These are phyloP conservation scores for Ogataea methylovora DNA, from an alignment of 805 yeast species.

Conservation along the genomic window DNA sequence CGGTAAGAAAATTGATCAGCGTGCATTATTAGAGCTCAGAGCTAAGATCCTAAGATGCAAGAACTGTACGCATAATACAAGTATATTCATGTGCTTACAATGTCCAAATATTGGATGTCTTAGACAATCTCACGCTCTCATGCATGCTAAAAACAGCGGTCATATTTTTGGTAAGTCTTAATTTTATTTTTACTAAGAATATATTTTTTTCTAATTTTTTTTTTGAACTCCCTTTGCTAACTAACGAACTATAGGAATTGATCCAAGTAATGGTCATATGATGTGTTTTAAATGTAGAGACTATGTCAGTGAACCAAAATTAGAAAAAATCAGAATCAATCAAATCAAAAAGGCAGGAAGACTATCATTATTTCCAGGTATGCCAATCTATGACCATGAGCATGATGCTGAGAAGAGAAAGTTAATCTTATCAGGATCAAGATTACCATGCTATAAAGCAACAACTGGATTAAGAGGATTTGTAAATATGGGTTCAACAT, in stretches of 20 bases:
- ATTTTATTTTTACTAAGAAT: constrained; percentile 13
- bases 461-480: constrained; percentile 81
- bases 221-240: constrained; percentile 23
- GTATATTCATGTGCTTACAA: constrained; percentile 60
- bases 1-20: constrained; percentile 31
- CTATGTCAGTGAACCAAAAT: constrained; percentile 52
- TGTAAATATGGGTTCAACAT: constrained; percentile 92
- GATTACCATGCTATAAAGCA: constrained; percentile 44
- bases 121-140: constrained; percentile 36
- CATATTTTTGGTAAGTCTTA: constrained; percentile 45
- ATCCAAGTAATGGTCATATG: constrained; percentile 57
- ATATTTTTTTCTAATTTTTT: constrained; percentile 19
- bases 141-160: constrained; percentile 38
- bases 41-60: constrained; percentile 41
- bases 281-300: constrained; percentile 77
- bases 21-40: constrained; percentile 32
- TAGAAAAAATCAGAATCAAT: constrained; percentile 43
- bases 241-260: constrained; percentile 35
- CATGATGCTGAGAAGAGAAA: constrained; percentile 16
- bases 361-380: constrained; percentile 19
- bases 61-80: constrained; percentile 36
- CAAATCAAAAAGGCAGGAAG: constrained; percentile 15
- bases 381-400: constrained; percentile 22
- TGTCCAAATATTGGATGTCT: constrained; percentile 75
- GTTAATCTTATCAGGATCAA: constrained; percentile 25